phyloP scores from a whole-genome alignment of 345 rosid species.

The Acer campestre region DNA sequence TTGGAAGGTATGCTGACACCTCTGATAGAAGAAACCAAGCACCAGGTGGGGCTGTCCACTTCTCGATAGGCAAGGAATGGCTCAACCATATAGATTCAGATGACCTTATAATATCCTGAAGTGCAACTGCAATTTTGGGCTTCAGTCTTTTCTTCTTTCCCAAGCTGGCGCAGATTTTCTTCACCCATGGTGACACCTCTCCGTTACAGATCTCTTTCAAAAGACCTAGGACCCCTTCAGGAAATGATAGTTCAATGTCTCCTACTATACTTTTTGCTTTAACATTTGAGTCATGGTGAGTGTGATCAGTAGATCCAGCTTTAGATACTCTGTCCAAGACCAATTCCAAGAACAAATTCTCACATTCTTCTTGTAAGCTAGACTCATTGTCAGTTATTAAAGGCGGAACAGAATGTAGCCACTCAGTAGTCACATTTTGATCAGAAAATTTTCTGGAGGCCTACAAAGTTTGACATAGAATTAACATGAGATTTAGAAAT shows the following conservation, averaged over 20 bases:
- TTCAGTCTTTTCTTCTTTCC: slow-evolving; percentile 81
- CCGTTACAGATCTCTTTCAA: slow-evolving; percentile 66
- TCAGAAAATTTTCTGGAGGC: slow-evolving; percentile 70
- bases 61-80: slow-evolving; percentile 65
- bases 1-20: slow-evolving; percentile 69
- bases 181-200: slow-evolving; percentile 90
- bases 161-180: slow-evolving; percentile 74
- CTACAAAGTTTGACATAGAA: slow-evolving; percentile 36
- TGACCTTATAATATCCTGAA: slow-evolving; percentile 74
- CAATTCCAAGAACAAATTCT: slow-evolving; percentile 82
- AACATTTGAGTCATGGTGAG: slow-evolving; percentile 26
- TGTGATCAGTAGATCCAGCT: slow-evolving; percentile 43
- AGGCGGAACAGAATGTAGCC: slow-evolving; percentile 93
- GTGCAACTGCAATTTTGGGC: slow-evolving; percentile 60
- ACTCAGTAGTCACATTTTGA: slow-evolving; percentile 63
- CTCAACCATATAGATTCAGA: slow-evolving; percentile 88
- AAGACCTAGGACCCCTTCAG: slow-evolving; percentile 64
- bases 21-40: slow-evolving; percentile 98
- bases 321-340: slow-evolving; percentile 70
- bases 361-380: slow-evolving; percentile 95
- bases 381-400: slow-evolving; percentile 81
- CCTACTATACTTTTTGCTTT: slow-evolving; percentile 40
- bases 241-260: slow-evolving; percentile 53
- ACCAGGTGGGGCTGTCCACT: slow-evolving; percentile 95
- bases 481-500: slow-evolving; percentile 19